A percentile compares a stretch with the other conserved stretches of the same genome.
Evolutionary conservation across 148 eudicot genomes (phyloP).

Genomic region (Camellia sinensis): DNA sequence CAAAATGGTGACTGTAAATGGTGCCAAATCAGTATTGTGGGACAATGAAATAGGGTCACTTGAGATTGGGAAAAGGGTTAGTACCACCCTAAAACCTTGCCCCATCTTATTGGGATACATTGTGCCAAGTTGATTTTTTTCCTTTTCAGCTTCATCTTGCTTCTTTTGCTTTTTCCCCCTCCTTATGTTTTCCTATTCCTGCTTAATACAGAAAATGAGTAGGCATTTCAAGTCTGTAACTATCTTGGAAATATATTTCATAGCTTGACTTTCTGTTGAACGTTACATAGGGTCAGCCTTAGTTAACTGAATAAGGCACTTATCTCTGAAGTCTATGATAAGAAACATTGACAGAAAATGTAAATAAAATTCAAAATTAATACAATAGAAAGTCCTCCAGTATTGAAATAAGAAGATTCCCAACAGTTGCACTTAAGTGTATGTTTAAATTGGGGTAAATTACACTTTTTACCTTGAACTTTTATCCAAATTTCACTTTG

Average conservation of each 20-base stretch:
- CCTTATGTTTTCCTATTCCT: neutral
- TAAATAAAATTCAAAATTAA: neutral
- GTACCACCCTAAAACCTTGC: conserved; percentile 2
- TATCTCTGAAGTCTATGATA: neutral
- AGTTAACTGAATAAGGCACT: neutral
- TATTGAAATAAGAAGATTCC: neutral
- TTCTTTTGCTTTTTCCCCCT: neutral
- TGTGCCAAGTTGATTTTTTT: neutral
- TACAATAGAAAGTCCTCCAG: neutral
- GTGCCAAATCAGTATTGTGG: conserved; percentile 88
- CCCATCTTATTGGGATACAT: neutral
- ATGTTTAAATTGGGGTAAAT: neutral
- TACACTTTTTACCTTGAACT: too few species aligned
- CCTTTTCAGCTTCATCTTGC: neutral
- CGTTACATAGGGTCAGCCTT: neutral
- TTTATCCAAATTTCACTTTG: too few species aligned
- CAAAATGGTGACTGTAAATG: conserved; percentile 82
- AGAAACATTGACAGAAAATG: neutral
- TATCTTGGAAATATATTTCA: neutral
- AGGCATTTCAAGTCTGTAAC: neutral
- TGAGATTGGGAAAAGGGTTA: conserved; percentile 86
- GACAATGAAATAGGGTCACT: conserved; percentile 90
- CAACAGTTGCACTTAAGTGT: neutral
- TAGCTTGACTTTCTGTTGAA: neutral
- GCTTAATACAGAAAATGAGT: neutral